A percentile compares a stretch with the other conserved stretches of the same genome.
Evolutionary conservation across 805 yeast genomes (phyloP).

Genomic region (Scheffersomyces amazonensis): DNA sequence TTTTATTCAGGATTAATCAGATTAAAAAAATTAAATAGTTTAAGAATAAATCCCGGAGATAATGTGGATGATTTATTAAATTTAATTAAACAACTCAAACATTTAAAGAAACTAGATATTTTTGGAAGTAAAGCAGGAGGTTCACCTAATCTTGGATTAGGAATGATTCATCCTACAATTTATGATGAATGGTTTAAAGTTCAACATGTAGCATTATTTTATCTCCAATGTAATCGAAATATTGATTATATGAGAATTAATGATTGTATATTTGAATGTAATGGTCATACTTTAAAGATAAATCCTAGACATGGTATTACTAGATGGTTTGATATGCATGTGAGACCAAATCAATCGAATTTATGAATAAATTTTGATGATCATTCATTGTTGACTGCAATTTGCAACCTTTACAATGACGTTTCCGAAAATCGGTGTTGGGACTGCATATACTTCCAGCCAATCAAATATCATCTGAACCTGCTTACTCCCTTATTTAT

Average conservation of each 20-base stretch:
- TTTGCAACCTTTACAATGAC: too few species aligned
- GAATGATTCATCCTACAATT: constrained; percentile 50
- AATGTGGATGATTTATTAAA: constrained; percentile 13
- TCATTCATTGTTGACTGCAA: too few species aligned
- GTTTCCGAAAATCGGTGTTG: neutral
- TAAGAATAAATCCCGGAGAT: constrained; percentile 38
- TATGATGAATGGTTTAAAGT: constrained; percentile 58
- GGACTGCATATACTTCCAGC: neutral
- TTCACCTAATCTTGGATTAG: constrained; percentile 52
- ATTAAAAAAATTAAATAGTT: constrained; percentile 22
- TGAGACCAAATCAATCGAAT: too few species aligned
- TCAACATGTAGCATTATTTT: constrained; percentile 48
- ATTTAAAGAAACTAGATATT: constrained; percentile 37
- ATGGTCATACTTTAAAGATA: constrained; percentile 8
- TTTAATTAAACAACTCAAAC: constrained; percentile 21
- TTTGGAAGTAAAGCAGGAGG: constrained; percentile 52
- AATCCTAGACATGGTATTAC: constrained; percentile 46
- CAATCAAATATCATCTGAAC: neutral
- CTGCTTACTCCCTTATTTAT: neutral
- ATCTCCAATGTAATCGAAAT: constrained; percentile 21
- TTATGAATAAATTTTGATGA: too few species aligned
- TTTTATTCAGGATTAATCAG: constrained; percentile 10
- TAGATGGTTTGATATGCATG: constrained; percentile 43
- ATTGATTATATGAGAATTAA: constrained; percentile 48
- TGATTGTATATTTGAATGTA: constrained; percentile 45